phyloP scores from a whole-genome alignment of 805 yeast genomes.

The Maudiozyma turicensis region DNA sequence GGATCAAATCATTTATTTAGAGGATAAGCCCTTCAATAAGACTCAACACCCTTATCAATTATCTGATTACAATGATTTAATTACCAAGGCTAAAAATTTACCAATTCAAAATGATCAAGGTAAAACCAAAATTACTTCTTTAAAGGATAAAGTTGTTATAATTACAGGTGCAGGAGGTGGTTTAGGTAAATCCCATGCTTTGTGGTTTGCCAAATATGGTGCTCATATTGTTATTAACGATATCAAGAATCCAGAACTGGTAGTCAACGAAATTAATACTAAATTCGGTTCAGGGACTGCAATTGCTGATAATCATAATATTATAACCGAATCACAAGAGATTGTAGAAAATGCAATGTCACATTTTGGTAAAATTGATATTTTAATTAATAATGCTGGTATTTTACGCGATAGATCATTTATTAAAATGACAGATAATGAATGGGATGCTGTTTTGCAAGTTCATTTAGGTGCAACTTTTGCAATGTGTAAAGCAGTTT shows the following conservation, averaged over 20 bases:
- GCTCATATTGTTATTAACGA: slow-evolving; percentile 94
- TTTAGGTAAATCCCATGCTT: slow-evolving; percentile 83
- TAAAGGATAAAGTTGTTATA: slow-evolving; percentile 77
- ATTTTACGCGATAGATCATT: slow-evolving; percentile 85
- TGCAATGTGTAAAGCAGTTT: slow-evolving; percentile 75
- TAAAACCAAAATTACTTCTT: slow-evolving; percentile 38
- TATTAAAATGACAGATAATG: slow-evolving; percentile 69
- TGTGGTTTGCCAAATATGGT: slow-evolving; percentile 77
- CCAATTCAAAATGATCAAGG: slow-evolving; percentile 51
- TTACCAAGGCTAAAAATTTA: slow-evolving; percentile 40
- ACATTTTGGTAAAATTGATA: slow-evolving; percentile 74
- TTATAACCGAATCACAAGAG: slow-evolving; percentile 60
- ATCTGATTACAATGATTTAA: slow-evolving; percentile 58
- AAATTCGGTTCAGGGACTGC: slow-evolving; percentile 66
- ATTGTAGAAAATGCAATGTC: slow-evolving; percentile 71
- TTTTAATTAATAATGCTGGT: slow-evolving; percentile 89
- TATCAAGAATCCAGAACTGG: slow-evolving; percentile 60
- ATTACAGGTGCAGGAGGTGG: slow-evolving; percentile 96
- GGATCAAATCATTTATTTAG: slow-evolving; percentile 53
- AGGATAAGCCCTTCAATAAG: slow-evolving; percentile 43
- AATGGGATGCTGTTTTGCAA: slow-evolving; percentile 72
- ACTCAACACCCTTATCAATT: slow-evolving; percentile 61
- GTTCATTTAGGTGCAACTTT: slow-evolving; percentile 80
- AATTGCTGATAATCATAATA: slow-evolving; percentile 75
- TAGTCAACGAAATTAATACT: slow-evolving; percentile 61